These are phyloP conservation scores for Hortaea werneckii DNA, from an alignment of 2,329 filamentous ascomycete genomes.

Conservation along the genomic window DNA sequence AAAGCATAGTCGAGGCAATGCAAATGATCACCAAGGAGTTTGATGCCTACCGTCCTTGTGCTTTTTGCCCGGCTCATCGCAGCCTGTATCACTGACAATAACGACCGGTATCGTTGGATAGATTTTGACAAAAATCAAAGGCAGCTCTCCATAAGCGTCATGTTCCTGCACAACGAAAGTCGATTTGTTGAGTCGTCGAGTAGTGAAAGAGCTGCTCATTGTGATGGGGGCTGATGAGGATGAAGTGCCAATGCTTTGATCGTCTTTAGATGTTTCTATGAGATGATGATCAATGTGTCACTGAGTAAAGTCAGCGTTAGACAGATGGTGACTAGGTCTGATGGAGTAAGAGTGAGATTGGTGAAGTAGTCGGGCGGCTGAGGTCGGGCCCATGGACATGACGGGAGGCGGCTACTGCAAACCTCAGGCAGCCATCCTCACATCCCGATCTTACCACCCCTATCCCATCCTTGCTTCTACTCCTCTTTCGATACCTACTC, in stretches of 20 bases:
- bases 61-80: conserved; percentile 27
- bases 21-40: not conserved
- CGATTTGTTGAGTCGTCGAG: conserved; percentile 29
- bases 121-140: conserved; percentile 39
- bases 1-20: no score
- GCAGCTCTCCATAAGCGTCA: conserved; percentile 34
- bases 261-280: not conserved
- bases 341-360: no score
- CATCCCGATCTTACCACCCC: not conserved
- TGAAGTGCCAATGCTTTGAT: not conserved
- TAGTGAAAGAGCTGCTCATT: conserved; percentile 23
- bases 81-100: conserved; percentile 38
- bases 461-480: not conserved
- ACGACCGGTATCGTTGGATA: conserved; percentile 24
- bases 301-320: no score
- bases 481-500: not conserved
- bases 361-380: no score
- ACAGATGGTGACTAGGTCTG: no score
- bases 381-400: no score
- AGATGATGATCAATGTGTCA: no score
- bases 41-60: conserved; percentile 12
- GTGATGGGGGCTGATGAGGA: not conserved
- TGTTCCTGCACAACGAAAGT: conserved; percentile 38
- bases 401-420: no score
- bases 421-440: not conserved